phyloP scores from a whole-genome alignment of 2,329 filamentous ascomycete genomes.

The Microcyclosporella mali region DNA sequence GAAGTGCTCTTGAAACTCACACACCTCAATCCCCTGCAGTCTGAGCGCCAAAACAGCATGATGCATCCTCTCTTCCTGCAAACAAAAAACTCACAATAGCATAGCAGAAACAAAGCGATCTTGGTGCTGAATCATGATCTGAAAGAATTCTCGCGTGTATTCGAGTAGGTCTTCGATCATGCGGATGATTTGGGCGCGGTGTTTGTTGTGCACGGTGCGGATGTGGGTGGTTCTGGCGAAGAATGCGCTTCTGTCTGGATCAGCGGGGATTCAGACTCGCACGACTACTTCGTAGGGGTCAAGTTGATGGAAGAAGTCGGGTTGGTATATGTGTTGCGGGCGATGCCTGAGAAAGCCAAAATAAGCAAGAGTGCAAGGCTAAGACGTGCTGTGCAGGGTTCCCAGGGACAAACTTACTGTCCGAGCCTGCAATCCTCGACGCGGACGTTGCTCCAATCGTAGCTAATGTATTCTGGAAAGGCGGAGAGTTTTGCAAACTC shows the following conservation, averaged over 20 bases:
- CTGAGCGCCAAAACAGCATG: constrained; percentile 2
- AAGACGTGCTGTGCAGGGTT: too few relatives aligned
- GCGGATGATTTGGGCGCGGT: not conserved
- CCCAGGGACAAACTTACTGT: too few relatives aligned
- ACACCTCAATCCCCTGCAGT: constrained; percentile 2
- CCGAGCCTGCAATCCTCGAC: not conserved
- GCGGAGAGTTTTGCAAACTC: constrained; percentile 2
- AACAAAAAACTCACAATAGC: not conserved
- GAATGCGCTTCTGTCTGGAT: constrained; percentile 1
- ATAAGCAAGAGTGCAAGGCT: not conserved
- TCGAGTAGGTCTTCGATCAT: constrained; percentile 1
- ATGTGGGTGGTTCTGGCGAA: not conserved
- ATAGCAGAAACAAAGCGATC: not conserved
- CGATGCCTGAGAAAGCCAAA: not conserved
- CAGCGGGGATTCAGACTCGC: constrained; percentile 4
- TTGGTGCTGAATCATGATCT: not conserved
- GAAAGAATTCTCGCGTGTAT: not conserved
- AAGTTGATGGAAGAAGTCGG: constrained; percentile 4
- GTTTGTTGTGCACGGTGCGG: not conserved
- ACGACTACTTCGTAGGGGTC: not conserved
- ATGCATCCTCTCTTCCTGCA: not conserved
- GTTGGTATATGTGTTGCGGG: not conserved
- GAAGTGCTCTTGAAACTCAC: constrained; percentile 4
- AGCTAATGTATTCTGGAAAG: not conserved
- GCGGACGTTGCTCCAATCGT: not conserved